Percentiles rank a stretch among this genome's conserved stretches.
These are phyloP conservation scores for Selaginella tamariscina DNA, from an alignment of 75 land plant species.

Conservation along the genomic window DNA sequence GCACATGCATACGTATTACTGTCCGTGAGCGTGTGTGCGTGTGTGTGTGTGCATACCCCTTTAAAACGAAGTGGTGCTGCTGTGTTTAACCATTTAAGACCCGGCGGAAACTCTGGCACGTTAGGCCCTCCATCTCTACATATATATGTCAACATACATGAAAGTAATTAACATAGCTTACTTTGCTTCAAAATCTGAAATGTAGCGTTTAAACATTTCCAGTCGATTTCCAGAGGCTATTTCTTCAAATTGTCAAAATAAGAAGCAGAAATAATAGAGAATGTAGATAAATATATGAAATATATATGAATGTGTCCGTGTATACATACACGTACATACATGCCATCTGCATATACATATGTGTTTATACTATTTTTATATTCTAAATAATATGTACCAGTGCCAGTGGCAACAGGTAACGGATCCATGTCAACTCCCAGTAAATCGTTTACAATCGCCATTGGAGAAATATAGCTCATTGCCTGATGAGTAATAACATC, in stretches of 20 bases:
- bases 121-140: slow-evolving; percentile 41
- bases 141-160: slow-evolving; percentile 4
- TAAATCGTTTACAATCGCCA: slow-evolving; percentile 53
- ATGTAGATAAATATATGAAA: not conserved
- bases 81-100: slow-evolving; percentile 88
- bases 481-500: slow-evolving; percentile 36
- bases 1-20: not conserved
- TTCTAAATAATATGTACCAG: slow-evolving; percentile 31
- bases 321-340: not conserved
- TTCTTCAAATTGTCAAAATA: slow-evolving; percentile 28
- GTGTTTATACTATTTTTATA: no score
- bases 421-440: slow-evolving; percentile 31
- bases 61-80: slow-evolving; percentile 54
- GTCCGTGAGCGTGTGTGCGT: not conserved
- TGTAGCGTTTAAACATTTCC: slow-evolving; percentile 55
- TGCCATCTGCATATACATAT: no score
- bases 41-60: slow-evolving; percentile 36
- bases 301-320: not conserved
- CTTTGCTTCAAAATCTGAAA: slow-evolving; percentile 65
- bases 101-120: slow-evolving; percentile 82
- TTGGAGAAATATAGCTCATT: slow-evolving; percentile 83
- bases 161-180: slow-evolving; percentile 15
- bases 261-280: not conserved
- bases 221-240: slow-evolving; percentile 31
- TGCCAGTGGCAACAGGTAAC: slow-evolving; percentile 36